Evolutionary conservation across 441 rosid genomes (phyloP), one percentile per base, ranked within the genome.

Genomic region (Erodium chrysanthum): DNA sequence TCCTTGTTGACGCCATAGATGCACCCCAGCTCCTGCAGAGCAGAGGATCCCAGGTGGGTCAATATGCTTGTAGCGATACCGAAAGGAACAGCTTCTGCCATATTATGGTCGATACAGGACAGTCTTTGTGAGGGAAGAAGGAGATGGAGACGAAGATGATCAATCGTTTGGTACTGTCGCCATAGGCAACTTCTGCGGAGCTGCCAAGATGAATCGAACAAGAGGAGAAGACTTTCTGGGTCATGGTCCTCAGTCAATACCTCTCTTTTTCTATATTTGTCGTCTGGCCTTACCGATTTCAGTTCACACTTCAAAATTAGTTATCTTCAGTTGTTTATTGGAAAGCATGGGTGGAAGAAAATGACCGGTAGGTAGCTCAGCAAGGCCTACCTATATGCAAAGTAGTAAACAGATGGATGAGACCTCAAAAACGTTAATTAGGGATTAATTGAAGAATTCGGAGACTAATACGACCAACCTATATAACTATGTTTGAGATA

Each of bases 51-150:
- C 29, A 59, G 15, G 31, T 25, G 25, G n/a, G 15, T 59, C 64
- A 59, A 22, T 25, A 59, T 59, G 64, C 22, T 59, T 1, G 64
- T 10, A 11, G 64, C 64, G 3, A 25, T 5, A 23, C 64, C 64
- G 25, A 21, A 59, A 10, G 64, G 64, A 59, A 59, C 33, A 10
- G 64, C 64, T 59, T 59, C 64, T 9, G 64, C 64, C 64, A 59
- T 59, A 1, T 22, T 15, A 44, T 15, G 50, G 12, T 44, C 50
- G 50, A 44, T 44, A 11, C 50, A 11, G n/a, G 48, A 1, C 5
- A 33, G 6, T 33, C n/a, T n/a, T n/a, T n/a, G n/a, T n/a, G 35
- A 29, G 35, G 5, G 35, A 29, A 33, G 37, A 33, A 33, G 15
- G 12, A 44, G n/a, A 44, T 12, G 50, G n/a, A 44, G 15, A 14